Base-by-base conservation (phyloP, 805 yeast species). In the Hanseniaspora occidentalis region DNA sequence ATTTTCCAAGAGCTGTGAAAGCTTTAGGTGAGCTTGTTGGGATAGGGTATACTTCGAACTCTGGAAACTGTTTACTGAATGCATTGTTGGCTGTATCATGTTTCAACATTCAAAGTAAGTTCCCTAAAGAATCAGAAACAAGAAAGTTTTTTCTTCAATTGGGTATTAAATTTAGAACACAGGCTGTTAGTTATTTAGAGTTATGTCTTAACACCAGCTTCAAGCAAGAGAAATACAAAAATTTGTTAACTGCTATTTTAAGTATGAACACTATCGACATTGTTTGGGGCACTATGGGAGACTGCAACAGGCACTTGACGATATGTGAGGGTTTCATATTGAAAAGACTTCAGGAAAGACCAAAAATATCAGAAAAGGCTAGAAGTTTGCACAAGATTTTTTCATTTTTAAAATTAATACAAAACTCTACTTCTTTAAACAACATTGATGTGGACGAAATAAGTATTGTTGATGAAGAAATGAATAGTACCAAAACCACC, bases 271-370 rank as follows among this genome's bases (percentile, higher is more conserved):
- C 88, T 6, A 82, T 85, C 39, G 95, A 85, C 60, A 78, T 84
- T 39, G 88, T 84, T 13, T 81, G 94, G 84, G 95, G 95, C 2
- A 77, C 89, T 1, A 82, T 83, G 88, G 78, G 81, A 41, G 92
- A 82, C 48, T 84, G 94, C 52, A 76, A 75, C 46, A 70, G 77
- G 43, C 84, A 84, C 60, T 65, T 85, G 40, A 72, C 75, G 41
- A 75, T 85, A 50, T 82, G 94, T 61, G 89, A 84, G 45, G 72
- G 71, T 42, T 78, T 83, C 42, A 79, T 85, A 20, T 72, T 74
- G 25, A 71, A 75, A 48, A 75, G 89, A 51, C 77, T 79, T 78
- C 64, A 64, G 35, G 69, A 65, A 40, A 74, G 85, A 53, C 73
- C 78, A 49, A 73, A 71, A 45, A 58, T 84, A 18, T 77, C 88